phyloP scores from a whole-genome alignment of 1,139 yeast species.

The Geotrichum histeridarum region DNA sequence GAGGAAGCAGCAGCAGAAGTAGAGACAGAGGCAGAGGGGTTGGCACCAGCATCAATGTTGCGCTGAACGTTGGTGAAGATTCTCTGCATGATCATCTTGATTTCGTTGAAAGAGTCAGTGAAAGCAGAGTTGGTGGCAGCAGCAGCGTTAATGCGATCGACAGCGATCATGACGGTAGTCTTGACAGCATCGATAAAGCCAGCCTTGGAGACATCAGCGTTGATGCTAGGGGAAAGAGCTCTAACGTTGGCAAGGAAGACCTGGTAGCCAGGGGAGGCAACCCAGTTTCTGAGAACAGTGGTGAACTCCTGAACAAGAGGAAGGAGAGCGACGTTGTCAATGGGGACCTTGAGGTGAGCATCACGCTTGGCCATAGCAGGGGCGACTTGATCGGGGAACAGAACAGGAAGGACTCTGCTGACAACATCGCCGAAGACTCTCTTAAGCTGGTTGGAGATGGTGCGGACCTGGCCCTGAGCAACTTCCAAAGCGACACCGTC shows the following conservation, averaged over 20 bases:
- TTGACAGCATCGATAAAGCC: slow-evolving; percentile 8
- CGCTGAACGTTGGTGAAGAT: neutral
- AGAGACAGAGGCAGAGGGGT: slow-evolving; percentile 17
- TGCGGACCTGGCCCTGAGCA: slow-evolving; percentile 10
- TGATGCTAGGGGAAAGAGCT: slow-evolving; percentile 4
- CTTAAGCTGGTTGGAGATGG: slow-evolving; percentile 12
- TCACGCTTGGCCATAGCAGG: neutral
- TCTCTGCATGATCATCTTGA: slow-evolving; percentile 10
- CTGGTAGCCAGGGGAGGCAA: slow-evolving; percentile 9
- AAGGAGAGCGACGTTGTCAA: slow-evolving; percentile 7
- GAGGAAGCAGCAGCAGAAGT: slow-evolving; percentile 4
- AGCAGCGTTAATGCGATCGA: neutral
- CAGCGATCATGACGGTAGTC: no score
- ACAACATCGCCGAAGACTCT: no score
- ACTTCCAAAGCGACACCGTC: slow-evolving; percentile 7
- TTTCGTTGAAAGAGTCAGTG: slow-evolving; percentile 11
- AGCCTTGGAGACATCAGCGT: neutral
- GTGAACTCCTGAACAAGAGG: slow-evolving; percentile 19
- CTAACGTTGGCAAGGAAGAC: slow-evolving; percentile 7
- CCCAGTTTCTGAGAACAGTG: slow-evolving; percentile 8
- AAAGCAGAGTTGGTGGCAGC: slow-evolving; percentile 15
- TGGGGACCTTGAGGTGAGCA: slow-evolving; percentile 9
- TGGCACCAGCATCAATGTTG: slow-evolving; percentile 20
- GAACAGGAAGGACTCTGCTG: no score
- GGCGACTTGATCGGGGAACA: no score